Evolutionary conservation across 202 grass and related monocot genomes (phyloP), one percentile per base, ranked within the genome.

Genomic region (Zoysia matrella): DNA sequence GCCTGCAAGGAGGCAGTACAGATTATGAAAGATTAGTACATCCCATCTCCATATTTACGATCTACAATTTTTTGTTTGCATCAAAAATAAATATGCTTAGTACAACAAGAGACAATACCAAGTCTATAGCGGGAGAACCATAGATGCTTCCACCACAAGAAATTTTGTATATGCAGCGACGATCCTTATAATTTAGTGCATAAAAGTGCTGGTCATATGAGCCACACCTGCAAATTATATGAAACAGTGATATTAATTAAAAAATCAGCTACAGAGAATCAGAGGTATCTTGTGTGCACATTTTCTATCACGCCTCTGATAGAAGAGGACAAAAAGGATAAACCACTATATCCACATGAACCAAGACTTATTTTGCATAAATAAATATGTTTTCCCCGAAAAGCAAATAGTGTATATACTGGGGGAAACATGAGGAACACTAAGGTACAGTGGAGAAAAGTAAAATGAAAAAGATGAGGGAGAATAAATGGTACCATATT

Each of bases 111-210:
- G 60, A 78, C 48, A 45, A 89, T 89, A 93, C 79, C 85, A 77
- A 86, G 71, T 93, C 92, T 74, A 93, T 80, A 79, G 64, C 79
- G 69, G 95, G 95, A 52, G 95, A 98, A 82, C 92, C 90, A 91
- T 93, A 98, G 80, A 98, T 89, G 82, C 95, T 98, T 80, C 95
- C 95, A 77, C 95, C 95, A 86, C 95, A 98, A 74, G 80, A 91
- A 81, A 95, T 53, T 94, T 90, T 93, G 66, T 92, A 94, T 69
- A 80, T 11, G 14, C 90, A 98, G 60, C 76, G 80, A 82, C 43
- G 82, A 47, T 91, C 82, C 84, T 94, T 88, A 76, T 91, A 94
- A 88, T 93, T 91, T 68, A 98, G 86, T 15, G 92, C 95, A 71
- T 95, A 98, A 51, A 98, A 75, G 86, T 83, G 72, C 82, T 95